A percentile compares a stretch with the other conserved stretches of the same genome.
Evolutionary conservation across 768 basidiomycete genomes (phyloP).

Genomic region (Leccinum subgranulosum): DNA sequence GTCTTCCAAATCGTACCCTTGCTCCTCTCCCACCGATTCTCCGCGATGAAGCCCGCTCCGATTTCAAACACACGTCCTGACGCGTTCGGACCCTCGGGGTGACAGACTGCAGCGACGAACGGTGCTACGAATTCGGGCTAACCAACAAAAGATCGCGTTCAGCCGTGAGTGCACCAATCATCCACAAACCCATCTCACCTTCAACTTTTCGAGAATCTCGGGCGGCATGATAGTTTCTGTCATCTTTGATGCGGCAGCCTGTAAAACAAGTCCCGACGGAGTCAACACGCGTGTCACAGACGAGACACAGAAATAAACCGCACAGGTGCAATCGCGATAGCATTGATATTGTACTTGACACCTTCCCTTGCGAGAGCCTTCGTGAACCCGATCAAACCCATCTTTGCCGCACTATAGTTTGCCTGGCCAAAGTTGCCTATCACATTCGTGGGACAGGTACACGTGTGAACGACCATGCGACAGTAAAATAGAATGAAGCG

Average conservation of each 20-base stretch:
- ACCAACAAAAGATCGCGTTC: not conserved
- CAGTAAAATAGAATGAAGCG: conserved; percentile 11
- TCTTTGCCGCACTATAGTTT: conserved; percentile 98
- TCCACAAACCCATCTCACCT: conserved; percentile 38
- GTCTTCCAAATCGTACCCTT: conserved; percentile 87
- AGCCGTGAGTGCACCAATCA: not conserved
- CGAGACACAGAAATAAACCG: conserved; percentile 22
- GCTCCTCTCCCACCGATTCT: conserved; percentile 92
- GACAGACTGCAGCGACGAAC: conserved; percentile 82
- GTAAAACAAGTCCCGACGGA: not conserved
- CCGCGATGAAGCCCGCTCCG: conserved; percentile 89
- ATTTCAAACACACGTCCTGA: conserved; percentile 87
- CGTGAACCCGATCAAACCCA: conserved; percentile 90
- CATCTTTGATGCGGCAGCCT: conserved; percentile 95
- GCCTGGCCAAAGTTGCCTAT: conserved; percentile 94
- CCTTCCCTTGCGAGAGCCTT: conserved; percentile 93
- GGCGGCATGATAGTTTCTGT: conserved; percentile 94
- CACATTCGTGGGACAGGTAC: not conserved
- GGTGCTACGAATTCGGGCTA: conserved; percentile 90
- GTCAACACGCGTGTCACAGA: not conserved
- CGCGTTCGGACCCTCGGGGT: conserved; percentile 78
- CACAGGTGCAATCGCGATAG: conserved; percentile 88
- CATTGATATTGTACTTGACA: conserved; percentile 84
- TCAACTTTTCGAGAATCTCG: conserved; percentile 86
- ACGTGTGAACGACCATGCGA: not conserved